phyloP scores from a whole-genome alignment of 1,284 basidiomycete species.

The Ceratobasidium sp. region DNA sequence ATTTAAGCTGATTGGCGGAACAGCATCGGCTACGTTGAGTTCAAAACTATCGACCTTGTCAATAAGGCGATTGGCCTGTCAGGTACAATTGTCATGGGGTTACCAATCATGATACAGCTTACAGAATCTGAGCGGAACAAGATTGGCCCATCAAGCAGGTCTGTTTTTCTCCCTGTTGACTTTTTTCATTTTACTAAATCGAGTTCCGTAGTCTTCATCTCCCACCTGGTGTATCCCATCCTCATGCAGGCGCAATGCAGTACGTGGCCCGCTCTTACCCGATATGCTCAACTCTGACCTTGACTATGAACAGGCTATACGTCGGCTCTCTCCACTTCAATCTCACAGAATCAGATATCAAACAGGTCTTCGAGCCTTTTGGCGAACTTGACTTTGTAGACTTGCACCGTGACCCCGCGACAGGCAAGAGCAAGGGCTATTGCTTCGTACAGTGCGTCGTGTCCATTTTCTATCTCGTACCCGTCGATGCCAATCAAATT shows the following conservation, averaged over 20 bases:
- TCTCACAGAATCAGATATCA: constrained; percentile 94
- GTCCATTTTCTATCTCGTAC: constrained; percentile 4
- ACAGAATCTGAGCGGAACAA: constrained; percentile 96
- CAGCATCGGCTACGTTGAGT: constrained; percentile 96
- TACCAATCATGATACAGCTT: constrained; percentile 94
- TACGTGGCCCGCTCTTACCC: constrained; percentile 52
- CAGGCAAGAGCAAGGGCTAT: constrained; percentile 96
- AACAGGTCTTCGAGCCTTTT: constrained; percentile 98
- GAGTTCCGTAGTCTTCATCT: constrained; percentile 66
- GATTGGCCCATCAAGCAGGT: constrained; percentile 71
- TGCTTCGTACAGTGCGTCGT: constrained; percentile 90
- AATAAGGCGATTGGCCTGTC: constrained; percentile 87
- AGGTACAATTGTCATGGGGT: constrained; percentile 96
- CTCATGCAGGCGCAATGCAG: constrained; percentile 77
- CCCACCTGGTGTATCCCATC: constrained; percentile 75
- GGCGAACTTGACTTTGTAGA: constrained; percentile 98
- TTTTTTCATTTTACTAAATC: constrained; percentile 35
- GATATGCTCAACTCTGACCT: too few species aligned
- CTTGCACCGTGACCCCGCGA: constrained; percentile 90
- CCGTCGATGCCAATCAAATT: neutral
- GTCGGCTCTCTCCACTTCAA: constrained; percentile 97
- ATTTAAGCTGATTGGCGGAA: constrained; percentile 39
- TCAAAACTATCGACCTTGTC: constrained; percentile 87
- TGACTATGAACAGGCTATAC: constrained; percentile 71
- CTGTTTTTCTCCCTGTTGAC: constrained; percentile 62